Conservation (phyloP, 2,329 filamentous ascomycete genomes). For the Aspergillus latus region DNA sequence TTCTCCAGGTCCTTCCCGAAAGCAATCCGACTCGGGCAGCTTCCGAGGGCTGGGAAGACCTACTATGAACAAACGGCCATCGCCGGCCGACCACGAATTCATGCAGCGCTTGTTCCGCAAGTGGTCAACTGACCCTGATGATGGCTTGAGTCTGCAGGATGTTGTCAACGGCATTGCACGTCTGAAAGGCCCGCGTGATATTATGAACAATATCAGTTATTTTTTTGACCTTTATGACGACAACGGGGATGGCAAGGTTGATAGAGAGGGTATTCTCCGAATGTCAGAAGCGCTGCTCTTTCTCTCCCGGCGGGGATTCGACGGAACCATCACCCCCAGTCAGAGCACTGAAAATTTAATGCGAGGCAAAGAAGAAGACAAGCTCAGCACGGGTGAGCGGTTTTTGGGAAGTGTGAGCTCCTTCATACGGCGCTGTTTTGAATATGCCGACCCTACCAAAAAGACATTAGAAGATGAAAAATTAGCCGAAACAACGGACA, state of each 20-base stretch:
- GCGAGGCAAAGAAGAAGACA: constrained; percentile 40
- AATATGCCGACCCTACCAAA: constrained; percentile 93
- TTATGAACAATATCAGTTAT: constrained; percentile 96
- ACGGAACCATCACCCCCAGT: constrained; percentile 68
- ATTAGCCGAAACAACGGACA: constrained; percentile 34
- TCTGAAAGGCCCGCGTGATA: constrained; percentile 90
- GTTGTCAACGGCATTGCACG: constrained; percentile 87
- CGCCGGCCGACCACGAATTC: constrained; percentile 92
- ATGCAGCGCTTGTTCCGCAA: constrained; percentile 81
- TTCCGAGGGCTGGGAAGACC: constrained; percentile 53
- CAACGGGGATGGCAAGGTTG: constrained; percentile 83
- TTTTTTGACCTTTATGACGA: constrained; percentile 98
- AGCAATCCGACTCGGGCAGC: constrained; percentile 57
- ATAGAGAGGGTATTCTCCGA: constrained; percentile 88
- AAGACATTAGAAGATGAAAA: constrained; percentile 32
- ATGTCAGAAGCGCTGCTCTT: constrained; percentile 95
- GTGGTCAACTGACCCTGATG: constrained; percentile 79
- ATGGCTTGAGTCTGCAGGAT: constrained; percentile 82
- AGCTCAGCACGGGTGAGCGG: constrained; percentile 71
- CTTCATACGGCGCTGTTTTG: constrained; percentile 94
- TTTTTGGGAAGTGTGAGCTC: constrained; percentile 92
- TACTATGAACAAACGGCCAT: constrained; percentile 52
- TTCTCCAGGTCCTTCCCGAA: constrained; percentile 63
- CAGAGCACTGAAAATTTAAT: constrained; percentile 56
- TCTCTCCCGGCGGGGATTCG: constrained; percentile 82